A percentile compares a stretch with the other conserved stretches of the same genome.
These are phyloP conservation scores for Nicotiana benthamiana DNA, from an alignment of 257 asterid genomes.

Conservation along the genomic window DNA sequence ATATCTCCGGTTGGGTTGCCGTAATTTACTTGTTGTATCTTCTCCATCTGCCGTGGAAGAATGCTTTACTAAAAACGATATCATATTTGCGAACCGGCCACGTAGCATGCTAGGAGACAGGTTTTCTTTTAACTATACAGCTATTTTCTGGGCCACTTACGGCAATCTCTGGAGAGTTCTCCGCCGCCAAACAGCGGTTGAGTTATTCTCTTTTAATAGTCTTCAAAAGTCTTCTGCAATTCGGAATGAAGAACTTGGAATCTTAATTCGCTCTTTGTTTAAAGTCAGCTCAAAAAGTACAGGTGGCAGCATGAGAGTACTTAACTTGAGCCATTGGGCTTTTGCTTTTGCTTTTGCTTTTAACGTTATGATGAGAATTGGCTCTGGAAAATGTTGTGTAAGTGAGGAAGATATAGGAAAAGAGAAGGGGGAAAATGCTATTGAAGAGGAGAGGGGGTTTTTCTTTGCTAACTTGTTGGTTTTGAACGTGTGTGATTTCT, in stretches of 20 bases:
- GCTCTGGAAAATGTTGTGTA: slow-evolving; percentile 29
- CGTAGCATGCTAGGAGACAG: slow-evolving; percentile 22
- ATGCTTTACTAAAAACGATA: slow-evolving; percentile 49
- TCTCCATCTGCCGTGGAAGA: slow-evolving; percentile 48
- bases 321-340: slow-evolving; percentile 27
- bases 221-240: slow-evolving; percentile 26
- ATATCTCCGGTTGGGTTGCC: slow-evolving; percentile 35
- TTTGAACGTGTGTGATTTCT: slow-evolving; percentile 36
- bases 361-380: slow-evolving; percentile 29
- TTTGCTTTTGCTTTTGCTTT: slow-evolving; percentile 17
- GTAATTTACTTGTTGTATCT: slow-evolving; percentile 30
- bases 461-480: slow-evolving; percentile 12
- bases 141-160: slow-evolving; percentile 22
- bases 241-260: slow-evolving; percentile 25
- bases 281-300: background rate
- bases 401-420: slow-evolving; percentile 28
- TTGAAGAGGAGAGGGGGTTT: slow-evolving; percentile 17
- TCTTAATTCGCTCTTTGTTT: slow-evolving; percentile 13
- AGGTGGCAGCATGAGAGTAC: background rate
- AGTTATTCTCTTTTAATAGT: slow-evolving; percentile 34
- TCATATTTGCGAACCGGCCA: slow-evolving; percentile 46
- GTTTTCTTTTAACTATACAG: slow-evolving; percentile 26
- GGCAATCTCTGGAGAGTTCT: slow-evolving; percentile 41
- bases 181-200: slow-evolving; percentile 29
- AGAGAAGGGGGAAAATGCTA: slow-evolving; percentile 21